Evolutionary conservation across 2,329 filamentous ascomycete species (phyloP).

Genomic region (Sporothrix pseudoabietina): DNA sequence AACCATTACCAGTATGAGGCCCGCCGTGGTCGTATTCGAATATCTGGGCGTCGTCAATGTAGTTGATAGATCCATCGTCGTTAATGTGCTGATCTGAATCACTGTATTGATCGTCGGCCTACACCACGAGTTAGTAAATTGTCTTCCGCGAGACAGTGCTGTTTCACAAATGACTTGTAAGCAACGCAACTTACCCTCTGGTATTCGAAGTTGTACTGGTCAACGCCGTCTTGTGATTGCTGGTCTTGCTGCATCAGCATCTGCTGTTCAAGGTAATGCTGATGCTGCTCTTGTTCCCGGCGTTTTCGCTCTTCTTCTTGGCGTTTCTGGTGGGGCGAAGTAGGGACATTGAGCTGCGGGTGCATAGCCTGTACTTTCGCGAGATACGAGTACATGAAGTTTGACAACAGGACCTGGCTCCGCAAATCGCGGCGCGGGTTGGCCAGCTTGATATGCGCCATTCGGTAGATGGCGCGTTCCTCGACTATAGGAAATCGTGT

Average conservation of each 20-base stretch:
- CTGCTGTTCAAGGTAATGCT: constrained; percentile 39
- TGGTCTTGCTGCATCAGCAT: constrained; percentile 34
- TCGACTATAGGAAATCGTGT: constrained; percentile 92
- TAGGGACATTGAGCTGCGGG: constrained; percentile 88
- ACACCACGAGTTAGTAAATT: not conserved
- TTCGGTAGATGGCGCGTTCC: constrained; percentile 94
- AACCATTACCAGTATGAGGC: constrained; percentile 20
- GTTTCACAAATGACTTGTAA: not conserved
- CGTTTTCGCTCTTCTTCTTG: constrained; percentile 51
- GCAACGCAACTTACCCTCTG: constrained; percentile 40
- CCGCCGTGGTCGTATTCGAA: constrained; percentile 43
- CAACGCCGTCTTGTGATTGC: constrained; percentile 36
- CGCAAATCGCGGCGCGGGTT: constrained; percentile 89
- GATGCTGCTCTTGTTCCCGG: constrained; percentile 50
- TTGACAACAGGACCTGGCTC: constrained; percentile 93
- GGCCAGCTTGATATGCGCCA: constrained; percentile 99
- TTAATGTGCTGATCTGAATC: constrained; percentile 37
- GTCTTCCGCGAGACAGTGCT: not conserved
- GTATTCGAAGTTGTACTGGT: constrained; percentile 44
- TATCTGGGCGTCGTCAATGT: constrained; percentile 43
- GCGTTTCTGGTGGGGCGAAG: constrained; percentile 63
- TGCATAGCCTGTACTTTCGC: constrained; percentile 99
- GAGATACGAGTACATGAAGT: constrained; percentile 99
- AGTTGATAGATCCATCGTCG: constrained; percentile 36
- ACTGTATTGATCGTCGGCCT: constrained; percentile 39